Percentiles rank a stretch among this genome's conserved stretches.
These are phyloP conservation scores for Cordyceps fumosorosea DNA, from an alignment of 2,329 filamentous ascomycete genomes.

Conservation along the genomic window DNA sequence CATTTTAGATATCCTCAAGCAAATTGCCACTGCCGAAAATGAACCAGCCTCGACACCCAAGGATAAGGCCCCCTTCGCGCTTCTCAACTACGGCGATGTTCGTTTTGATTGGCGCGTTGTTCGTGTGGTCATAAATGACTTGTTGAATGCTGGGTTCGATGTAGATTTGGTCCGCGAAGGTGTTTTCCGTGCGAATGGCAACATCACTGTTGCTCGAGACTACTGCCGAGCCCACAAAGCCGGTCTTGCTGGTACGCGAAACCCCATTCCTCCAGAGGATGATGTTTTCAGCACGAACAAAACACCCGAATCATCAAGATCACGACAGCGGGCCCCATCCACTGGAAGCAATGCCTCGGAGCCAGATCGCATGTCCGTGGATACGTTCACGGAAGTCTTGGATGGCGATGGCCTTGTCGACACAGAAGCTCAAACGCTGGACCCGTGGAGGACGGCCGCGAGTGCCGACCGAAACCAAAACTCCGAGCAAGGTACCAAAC, in stretches of 20 bases:
- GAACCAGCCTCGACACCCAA: slow-evolving; percentile 59
- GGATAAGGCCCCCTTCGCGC: slow-evolving; percentile 42
- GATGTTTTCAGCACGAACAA: slow-evolving; percentile 45
- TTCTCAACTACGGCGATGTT: slow-evolving; percentile 38
- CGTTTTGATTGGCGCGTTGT: slow-evolving; percentile 41
- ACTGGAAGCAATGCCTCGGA: slow-evolving; percentile 22
- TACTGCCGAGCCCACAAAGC: slow-evolving; percentile 65
- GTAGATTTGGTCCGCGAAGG: slow-evolving; percentile 68
- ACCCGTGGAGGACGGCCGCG: neutral
- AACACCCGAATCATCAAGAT: slow-evolving; percentile 24
- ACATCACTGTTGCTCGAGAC: slow-evolving; percentile 52
- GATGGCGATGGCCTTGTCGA: slow-evolving; percentile 22
- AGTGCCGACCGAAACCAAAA: neutral
- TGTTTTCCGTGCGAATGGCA: slow-evolving; percentile 73
- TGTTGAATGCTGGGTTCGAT: slow-evolving; percentile 32
- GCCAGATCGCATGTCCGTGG: slow-evolving; percentile 32
- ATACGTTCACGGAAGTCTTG: slow-evolving; percentile 25
- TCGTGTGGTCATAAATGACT: slow-evolving; percentile 25
- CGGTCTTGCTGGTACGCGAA: slow-evolving; percentile 52
- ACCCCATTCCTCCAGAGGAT: slow-evolving; percentile 61
- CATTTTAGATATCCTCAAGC: slow-evolving; percentile 76
- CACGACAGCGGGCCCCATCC: slow-evolving; percentile 19
- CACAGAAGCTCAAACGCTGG: slow-evolving; percentile 11
- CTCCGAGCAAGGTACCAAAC: neutral
- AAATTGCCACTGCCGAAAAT: slow-evolving; percentile 68